Base-by-base conservation (phyloP, 2,329 filamentous ascomycete genomes). In the Thelonectria olida region DNA sequence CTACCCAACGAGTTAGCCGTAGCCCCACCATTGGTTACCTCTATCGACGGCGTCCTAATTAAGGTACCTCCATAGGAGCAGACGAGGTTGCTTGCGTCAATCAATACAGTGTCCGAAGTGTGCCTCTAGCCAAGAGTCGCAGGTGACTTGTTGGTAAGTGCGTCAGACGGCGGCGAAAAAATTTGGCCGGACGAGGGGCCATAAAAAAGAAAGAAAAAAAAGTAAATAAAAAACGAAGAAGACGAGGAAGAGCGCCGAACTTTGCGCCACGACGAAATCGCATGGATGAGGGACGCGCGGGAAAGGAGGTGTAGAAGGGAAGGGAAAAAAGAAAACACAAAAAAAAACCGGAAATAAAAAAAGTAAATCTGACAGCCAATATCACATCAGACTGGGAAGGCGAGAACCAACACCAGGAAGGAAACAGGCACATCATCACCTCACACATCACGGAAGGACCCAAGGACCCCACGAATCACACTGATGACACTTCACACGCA, bases 91-190 rank as follows among this genome's bases (percentile, higher is more conserved):
- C 28, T 31, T 31, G 28, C 10, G 10, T 7, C 10, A 31, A 31
- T 31, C 28, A 13, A 31, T 31, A 31, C 10, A 8, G 10, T 8
- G 9, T 7, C 4, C 5, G 28, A 31, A 31, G 28, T 12, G 3
- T 31, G 4, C 7, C 4, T 8, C 7, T 31, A 31, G 28, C 28
- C 28, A 31, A 31, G 28, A 31, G 28, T 10, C 28, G 28, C 28
- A 31, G 28, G 31, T 45, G 44, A 42, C 54, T 53, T 62, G 50
- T 54, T 39, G 25, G 34, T 41, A 52, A 48, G 23, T 51, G 38
- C 54, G 54, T 53, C 50, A 62, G 57, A 65, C 45, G 44, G 51
- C 58, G 61, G 61, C 55, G 50, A 52, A 54, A 50, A 27, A 55
- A 69, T 36, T 39, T 25, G n/a, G n/a, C 22, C n/a, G 38, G 3